Base-by-base conservation (phyloP, 78 protist genomes). In the Bigelowiella natans region DNA sequence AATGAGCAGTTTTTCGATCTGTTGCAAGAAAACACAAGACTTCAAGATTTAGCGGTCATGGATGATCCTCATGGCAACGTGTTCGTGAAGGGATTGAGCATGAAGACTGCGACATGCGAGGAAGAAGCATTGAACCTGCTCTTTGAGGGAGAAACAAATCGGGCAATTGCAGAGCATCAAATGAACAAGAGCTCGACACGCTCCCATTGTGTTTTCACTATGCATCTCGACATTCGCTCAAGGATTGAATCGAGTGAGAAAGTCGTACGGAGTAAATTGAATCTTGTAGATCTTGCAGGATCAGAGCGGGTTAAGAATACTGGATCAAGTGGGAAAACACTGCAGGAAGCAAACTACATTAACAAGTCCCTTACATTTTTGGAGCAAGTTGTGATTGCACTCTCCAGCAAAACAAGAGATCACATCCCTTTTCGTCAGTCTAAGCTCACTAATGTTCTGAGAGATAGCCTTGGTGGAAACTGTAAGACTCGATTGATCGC, bases 341-440 rank as follows among this genome's bases (percentile, higher is more conserved):
- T 93, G 82, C 2, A 85, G 18, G 97, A 95, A 86, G 95, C 97
- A n/a, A 89, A 83, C 89, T 89, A 86, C 88, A 95, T 95, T 94
- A 95, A 95, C 97, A 83, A 89, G 86, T 92, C 95, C 0, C 92
- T 95, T 39, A 38, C 95, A 2, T 94, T 92, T 90, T 92, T 95
- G 36, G 95, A 51, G 73, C 73, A 51, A 11, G 95, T 94, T 64
- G 94, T 95, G 40, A 89, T 93, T 34, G 97, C 95, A 36, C 92
- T 94, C 40, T 90, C 90, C 2, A 39, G 90, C 86, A 39, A 34
- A 51, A 31, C 39, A 38, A 86, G 95, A 31, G 87, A 86, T 36
- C 97, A 95, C 92, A 38, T 92, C 29, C 97, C 97, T 2, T 95
- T 88, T 88, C 93, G 97, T 29, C 95, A 93, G 93, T 39, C 88